Evolutionary conservation across 257 asterid genomes (phyloP), one percentile per base, ranked within the genome.

Genomic region (Nicotiana undulata): DNA sequence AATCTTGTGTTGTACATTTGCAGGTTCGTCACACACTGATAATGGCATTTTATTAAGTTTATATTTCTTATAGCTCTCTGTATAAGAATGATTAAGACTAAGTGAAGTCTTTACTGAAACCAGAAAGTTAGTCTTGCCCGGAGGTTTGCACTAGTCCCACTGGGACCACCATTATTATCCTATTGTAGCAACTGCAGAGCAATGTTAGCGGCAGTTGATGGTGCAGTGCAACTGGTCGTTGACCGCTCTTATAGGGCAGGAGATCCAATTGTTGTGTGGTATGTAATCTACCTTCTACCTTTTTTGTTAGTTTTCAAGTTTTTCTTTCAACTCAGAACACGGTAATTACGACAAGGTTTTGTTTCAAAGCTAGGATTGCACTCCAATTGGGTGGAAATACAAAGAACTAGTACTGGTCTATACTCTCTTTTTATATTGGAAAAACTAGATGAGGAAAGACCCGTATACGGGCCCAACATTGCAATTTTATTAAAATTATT

Each of bases 41-140:
- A 58, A 11, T 63, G 17, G 32, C 52, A 64, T 64, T 79, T 29
- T 79, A 15, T 64, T 28, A 26, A 63, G 18, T 79, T 52, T 26
- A 9, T 34, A 63, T 61, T 49, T 63, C 44, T 49, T 61, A 4
- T 53, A 40, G 40, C 6, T 46, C 17, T 53, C 2, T 64, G 64
- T 64, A 28, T 46, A 29, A 22, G 81, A n/a, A 15, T 56, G 60
- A 37, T 18, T 16, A 37, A 44, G 67, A 16, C 44, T 72, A 13
- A 77, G 13, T n/a, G 65, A 59, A 2, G 53, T 59, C 9, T 26
- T 29, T 31, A 17, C n/a, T 67, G 29, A 13, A 16, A 31, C 59
- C 98, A 96, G 99, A 91, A 93, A 87, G 98, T 96, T 88, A 96
- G 98, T 88, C 89, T 96, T 86, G 97, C 99, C 34, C 86, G 98